These are phyloP conservation scores for Polyporus arcularius DNA, from an alignment of 768 basidiomycete species.

Conservation along the genomic window DNA sequence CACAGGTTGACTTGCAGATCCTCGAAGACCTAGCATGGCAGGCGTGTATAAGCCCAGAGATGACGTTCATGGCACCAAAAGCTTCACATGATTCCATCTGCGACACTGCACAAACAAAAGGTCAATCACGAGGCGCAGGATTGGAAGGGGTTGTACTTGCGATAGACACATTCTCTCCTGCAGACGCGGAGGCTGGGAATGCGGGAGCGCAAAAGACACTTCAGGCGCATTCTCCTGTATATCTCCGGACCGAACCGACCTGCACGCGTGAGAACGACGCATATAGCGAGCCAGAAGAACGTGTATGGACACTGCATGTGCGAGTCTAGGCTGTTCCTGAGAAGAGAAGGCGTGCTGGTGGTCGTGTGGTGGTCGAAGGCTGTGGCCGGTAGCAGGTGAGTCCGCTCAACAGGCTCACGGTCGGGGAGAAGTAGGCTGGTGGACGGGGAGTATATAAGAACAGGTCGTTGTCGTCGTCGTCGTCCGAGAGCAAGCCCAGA, in stretches of 20 bases:
- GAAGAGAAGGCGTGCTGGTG: neutral
- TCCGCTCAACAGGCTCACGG: neutral
- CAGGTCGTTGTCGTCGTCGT: neutral
- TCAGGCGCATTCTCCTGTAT: neutral
- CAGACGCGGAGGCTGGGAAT: neutral
- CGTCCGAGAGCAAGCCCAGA: neutral
- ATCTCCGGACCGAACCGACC: neutral
- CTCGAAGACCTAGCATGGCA: constrained; percentile 36
- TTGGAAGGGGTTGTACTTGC: neutral
- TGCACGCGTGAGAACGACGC: neutral
- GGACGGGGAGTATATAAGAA: neutral
- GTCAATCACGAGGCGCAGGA: neutral
- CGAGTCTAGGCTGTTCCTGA: neutral
- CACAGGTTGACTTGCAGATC: constrained; percentile 31
- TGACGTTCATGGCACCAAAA: neutral
- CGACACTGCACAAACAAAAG: neutral
- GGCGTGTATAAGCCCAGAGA: neutral
- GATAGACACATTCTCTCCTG: neutral
- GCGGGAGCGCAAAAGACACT: neutral
- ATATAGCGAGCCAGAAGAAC: neutral
- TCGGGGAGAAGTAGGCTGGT: neutral
- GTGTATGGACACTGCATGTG: neutral
- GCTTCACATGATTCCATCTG: neutral
- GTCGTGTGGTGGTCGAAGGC: constrained; percentile 4
- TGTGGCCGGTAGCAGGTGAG: neutral